These are phyloP conservation scores for Emergomyces pasteurianus DNA, from an alignment of 2,329 filamentous ascomycete species.

Conservation along the genomic window DNA sequence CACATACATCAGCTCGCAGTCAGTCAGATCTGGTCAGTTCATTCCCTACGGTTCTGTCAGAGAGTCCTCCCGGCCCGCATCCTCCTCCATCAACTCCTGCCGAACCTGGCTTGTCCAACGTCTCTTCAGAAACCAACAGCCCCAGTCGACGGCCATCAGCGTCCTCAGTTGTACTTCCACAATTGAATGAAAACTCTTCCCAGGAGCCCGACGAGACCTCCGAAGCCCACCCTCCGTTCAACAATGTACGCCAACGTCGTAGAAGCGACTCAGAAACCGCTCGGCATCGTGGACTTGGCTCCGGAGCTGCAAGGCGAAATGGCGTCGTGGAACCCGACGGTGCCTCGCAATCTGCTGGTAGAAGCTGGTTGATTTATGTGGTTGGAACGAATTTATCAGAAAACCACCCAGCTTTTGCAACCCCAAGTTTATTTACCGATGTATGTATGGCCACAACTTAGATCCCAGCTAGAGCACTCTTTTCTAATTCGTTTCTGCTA, in stretches of 20 bases:
- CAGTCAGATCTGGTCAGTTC: slow-evolving; percentile 21
- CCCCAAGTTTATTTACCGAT: slow-evolving; percentile 58
- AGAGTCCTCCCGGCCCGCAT: slow-evolving; percentile 45
- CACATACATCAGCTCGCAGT: slow-evolving; percentile 19
- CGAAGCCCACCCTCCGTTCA: slow-evolving; percentile 31
- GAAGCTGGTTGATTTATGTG: slow-evolving; percentile 63
- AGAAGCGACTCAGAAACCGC: slow-evolving; percentile 49
- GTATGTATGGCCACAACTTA: slow-evolving; percentile 28
- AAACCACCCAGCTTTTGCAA: slow-evolving; percentile 57
- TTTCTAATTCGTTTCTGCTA: slow-evolving; percentile 15
- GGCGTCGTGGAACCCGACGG: slow-evolving; percentile 51
- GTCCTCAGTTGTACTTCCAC: slow-evolving; percentile 33
- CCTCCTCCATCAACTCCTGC: slow-evolving; percentile 54
- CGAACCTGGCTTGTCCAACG: slow-evolving; percentile 43
- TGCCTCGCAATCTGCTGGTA: slow-evolving; percentile 36
- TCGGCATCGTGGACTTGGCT: slow-evolving; percentile 45
- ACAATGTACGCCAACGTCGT: slow-evolving; percentile 40
- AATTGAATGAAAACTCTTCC: slow-evolving; percentile 27
- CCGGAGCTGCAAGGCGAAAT: slow-evolving; percentile 50
- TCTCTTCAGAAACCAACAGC: slow-evolving; percentile 42
- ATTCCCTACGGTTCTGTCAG: slow-evolving; percentile 37
- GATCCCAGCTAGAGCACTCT: slow-evolving; percentile 1
- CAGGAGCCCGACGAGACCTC: slow-evolving; percentile 28
- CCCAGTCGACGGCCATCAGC: slow-evolving; percentile 37
- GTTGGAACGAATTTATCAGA: slow-evolving; percentile 58